Base-by-base conservation (phyloP, 31 red algal species). In the Odonthalia washingtoniensis region DNA sequence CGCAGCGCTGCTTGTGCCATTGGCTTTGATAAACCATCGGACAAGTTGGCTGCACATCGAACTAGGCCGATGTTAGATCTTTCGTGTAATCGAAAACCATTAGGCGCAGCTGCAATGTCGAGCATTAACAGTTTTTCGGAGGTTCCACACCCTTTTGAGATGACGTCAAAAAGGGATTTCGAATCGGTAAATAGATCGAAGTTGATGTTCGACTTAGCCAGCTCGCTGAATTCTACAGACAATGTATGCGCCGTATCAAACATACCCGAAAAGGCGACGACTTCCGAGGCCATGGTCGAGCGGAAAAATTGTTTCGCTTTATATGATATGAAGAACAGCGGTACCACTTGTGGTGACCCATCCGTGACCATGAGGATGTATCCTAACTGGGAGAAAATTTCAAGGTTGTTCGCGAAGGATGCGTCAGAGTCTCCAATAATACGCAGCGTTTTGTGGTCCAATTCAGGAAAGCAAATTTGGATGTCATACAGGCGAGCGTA, bases 401-500 rank as follows among this genome's bases (percentile, higher is more conserved):
- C 77, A 26, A 64, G 0, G 45, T 81, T 81, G 18, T 60, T 65
- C 4, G 53, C 77, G 52, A 70, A 81, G n/a, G 77, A 81, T 26
- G 77, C 77, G 46, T 81, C 77, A 5, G 77, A 42, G 41, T 34
- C 53, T 30, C 42, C 49, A 34, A 60, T 34, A 27, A 81, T 34
- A 21, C 9, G 77, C 27, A 77, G 73, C 9, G 73, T 41, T 57
- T 57, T 39, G 4, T 46, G 36, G 6, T 77, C 31, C 5, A 81
- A 52, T 0, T 45, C 35, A 28, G 41, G 12, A 24, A 65, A n/a
- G 41, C 0, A 33, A 42, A 81, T 26, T 3, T 3, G 65, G 38
- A 69, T 0, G 37, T 43, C 36, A 0, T 0, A 46, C 4, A 41
- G 0, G n/a, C 37, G 36, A 37, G 72, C 46, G 65, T 81, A 60